These are phyloP conservation scores for Pseudogymnoascus sp. DNA, from an alignment of 2,329 filamentous ascomycete species.

Conservation along the genomic window DNA sequence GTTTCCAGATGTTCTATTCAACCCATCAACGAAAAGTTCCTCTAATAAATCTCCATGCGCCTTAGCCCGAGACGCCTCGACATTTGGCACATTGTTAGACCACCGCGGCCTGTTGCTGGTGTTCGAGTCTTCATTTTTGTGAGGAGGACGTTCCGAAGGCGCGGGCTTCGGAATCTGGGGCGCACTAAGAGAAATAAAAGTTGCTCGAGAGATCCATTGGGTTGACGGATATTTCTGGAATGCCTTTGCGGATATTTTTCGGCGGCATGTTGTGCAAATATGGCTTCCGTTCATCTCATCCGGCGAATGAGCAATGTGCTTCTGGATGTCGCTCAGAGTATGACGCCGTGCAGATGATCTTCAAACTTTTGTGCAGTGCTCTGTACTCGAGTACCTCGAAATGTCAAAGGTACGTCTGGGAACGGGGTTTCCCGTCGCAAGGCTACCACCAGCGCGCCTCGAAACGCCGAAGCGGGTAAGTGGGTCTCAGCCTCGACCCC, in stretches of 20 bases:
- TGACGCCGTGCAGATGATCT: background rate
- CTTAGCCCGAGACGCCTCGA: background rate
- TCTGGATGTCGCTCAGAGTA: slow-evolving; percentile 3
- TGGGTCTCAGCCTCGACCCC: background rate
- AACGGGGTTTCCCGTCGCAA: slow-evolving; percentile 4
- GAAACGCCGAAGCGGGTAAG: background rate
- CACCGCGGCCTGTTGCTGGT: background rate
- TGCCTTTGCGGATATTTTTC: slow-evolving; percentile 13
- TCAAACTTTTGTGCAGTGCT: background rate
- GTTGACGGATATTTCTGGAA: slow-evolving; percentile 13
- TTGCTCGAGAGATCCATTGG: slow-evolving; percentile 20
- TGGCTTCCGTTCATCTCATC: slow-evolving; percentile 22
- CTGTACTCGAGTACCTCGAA: background rate
- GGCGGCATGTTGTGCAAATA: slow-evolving; percentile 25
- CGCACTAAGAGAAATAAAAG: slow-evolving; percentile 22
- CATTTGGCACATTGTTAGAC: background rate
- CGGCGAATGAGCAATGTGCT: background rate
- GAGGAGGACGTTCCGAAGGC: background rate
- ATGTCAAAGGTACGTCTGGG: background rate
- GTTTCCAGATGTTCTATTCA: slow-evolving; percentile 13
- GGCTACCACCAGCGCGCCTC: background rate
- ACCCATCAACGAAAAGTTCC: slow-evolving; percentile 24
- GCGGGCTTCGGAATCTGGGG: slow-evolving; percentile 11
- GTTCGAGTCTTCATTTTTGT: background rate
- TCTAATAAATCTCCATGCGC: slow-evolving; percentile 22